Base-by-base conservation (phyloP, 257 asterid genomes). In the Jacaranda mimosifolia region DNA sequence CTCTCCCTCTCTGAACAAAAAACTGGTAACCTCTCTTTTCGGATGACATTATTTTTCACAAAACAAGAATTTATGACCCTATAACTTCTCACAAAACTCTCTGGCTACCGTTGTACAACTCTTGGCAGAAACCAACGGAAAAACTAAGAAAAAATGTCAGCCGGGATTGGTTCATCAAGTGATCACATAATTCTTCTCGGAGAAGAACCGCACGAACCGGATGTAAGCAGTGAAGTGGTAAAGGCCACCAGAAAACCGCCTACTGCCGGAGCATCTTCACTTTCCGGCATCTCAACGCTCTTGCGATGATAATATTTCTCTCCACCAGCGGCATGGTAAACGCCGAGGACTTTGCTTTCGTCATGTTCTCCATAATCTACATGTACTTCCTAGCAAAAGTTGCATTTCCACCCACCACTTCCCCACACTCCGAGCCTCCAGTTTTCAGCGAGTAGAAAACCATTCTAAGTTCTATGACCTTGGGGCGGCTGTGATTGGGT, bases 301-400 rank as follows among this genome's bases (percentile, higher is more conserved):
- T 94, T 4, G 92, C 89, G 0, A 70, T 94, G 19, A 81, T 83
- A 63, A 6, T 87, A 38, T 79, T 94, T 67, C 90, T 94, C 81
- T 79, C 94, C 49, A 86, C 93, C 39, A 85, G 87, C 80, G 97
- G 97, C 80, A 81, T 90, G 92, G 93, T 90, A 5, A 78, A 86
- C 83, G 1, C 84, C 45, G 88, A 79, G 69, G 93, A 94, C 68
- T 63, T 91, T 18, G 75, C 84, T 15, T 94, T 94, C 77, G 97
- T 94, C 11, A 0, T 85, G 77, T 92, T 94, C 83, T 92, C 98
- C 64, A 7, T 88, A 6, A 3, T 89, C 68, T 94, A 94, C 96
- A 64, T 94, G 78, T 81, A 83, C 82, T 86, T 90, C 87, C 17
- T 94, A 12, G 84, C 96, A 5, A 88, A 36, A 72, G 58, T 72